These are phyloP conservation scores for Backusella sp. DNA, from an alignment of 192 early-diverging fungal species.

Conservation along the genomic window DNA sequence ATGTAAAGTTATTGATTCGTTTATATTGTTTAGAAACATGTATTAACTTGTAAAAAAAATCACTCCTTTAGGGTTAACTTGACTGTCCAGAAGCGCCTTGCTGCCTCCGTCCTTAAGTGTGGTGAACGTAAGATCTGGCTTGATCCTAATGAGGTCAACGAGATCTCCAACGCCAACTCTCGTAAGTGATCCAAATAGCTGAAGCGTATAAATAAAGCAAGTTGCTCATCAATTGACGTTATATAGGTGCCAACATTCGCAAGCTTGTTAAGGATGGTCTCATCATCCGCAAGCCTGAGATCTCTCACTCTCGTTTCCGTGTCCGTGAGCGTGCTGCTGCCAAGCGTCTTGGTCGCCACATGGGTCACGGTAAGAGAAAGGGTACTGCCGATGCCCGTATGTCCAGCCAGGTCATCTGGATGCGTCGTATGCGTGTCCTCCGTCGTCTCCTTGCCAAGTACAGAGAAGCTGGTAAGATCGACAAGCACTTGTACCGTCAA, in stretches of 20 bases:
- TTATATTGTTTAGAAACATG: background rate
- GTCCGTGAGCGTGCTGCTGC: conserved; percentile 87
- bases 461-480: conserved; percentile 97
- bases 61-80: conserved; percentile 65
- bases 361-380: conserved; percentile 88
- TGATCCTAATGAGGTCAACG: conserved; percentile 94
- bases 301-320: conserved; percentile 89
- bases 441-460: conserved; percentile 95
- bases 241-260: conserved; percentile 87
- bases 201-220: background rate
- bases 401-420: conserved; percentile 94
- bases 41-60: background rate
- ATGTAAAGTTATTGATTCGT: background rate
- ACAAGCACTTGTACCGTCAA: conserved; percentile 92
- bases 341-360: conserved; percentile 97
- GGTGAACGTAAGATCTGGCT: conserved; percentile 99
- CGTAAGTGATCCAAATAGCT: conserved; percentile 62
- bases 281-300: conserved; percentile 92
- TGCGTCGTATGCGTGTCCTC: conserved; percentile 96
- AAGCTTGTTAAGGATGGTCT: conserved; percentile 97
- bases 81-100: conserved; percentile 91
- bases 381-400: conserved; percentile 99
- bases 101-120: conserved; percentile 95
- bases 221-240: background rate
- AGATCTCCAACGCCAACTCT: conserved; percentile 97